Conservation (phyloP, 768 basidiomycete species). For the Lyophyllum decastes region DNA sequence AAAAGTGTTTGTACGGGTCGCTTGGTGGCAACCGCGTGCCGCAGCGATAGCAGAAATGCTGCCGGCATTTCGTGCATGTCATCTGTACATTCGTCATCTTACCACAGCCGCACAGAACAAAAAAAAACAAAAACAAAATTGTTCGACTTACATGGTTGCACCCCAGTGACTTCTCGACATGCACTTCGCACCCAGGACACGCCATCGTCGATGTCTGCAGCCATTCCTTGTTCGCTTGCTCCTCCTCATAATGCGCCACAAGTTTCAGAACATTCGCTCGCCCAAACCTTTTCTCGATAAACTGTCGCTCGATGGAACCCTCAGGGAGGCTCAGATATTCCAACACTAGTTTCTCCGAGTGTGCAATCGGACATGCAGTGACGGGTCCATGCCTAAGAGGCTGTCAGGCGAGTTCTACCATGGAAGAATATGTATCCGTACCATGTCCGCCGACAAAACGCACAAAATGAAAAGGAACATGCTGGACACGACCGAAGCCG, state of each 20-base stretch:
- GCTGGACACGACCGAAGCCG: conserved; percentile 68
- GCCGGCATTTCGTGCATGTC: conserved; percentile 72
- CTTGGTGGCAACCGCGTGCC: conserved; percentile 48
- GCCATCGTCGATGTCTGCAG: conserved; percentile 64
- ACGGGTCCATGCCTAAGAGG: conserved; percentile 77
- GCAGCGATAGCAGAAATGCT: conserved; percentile 86
- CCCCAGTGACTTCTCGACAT: conserved; percentile 75
- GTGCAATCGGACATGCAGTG: conserved; percentile 65
- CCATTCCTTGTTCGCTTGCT: conserved; percentile 75
- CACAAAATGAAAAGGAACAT: conserved; percentile 82
- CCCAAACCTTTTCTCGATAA: conserved; percentile 69
- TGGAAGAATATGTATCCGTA: conserved; percentile 27
- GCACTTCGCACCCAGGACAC: conserved; percentile 73
- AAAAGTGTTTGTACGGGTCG: conserved; percentile 74
- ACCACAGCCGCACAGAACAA: neutral
- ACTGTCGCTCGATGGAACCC: conserved; percentile 45
- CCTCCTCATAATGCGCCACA: conserved; percentile 67
- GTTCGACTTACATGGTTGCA: conserved; percentile 80
- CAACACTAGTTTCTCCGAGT: conserved; percentile 62
- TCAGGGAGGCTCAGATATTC: conserved; percentile 66
- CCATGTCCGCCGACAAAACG: conserved; percentile 83
- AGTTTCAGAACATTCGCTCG: conserved; percentile 59
- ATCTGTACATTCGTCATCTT: conserved; percentile 51
- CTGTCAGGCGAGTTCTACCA: neutral
- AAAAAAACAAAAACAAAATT: neutral